Evolutionary conservation across 352 stramenopile genomes (phyloP).

Genomic region (Globisporangium canariense): DNA sequence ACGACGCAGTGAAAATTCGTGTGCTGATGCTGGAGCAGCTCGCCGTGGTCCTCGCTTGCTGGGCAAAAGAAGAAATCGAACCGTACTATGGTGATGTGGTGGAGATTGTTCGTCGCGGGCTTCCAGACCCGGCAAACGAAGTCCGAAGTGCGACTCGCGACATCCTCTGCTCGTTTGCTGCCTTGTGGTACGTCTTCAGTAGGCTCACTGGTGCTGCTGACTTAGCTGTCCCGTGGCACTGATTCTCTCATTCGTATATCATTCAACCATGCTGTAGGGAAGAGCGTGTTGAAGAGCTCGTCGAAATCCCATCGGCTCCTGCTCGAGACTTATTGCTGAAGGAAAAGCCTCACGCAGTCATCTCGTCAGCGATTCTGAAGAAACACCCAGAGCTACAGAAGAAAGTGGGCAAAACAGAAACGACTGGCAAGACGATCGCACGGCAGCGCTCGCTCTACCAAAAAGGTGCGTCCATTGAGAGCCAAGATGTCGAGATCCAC

Average conservation of each 20-base stretch:
- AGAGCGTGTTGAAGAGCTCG: constrained; percentile 45
- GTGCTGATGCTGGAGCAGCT: constrained; percentile 59
- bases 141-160: constrained; percentile 50
- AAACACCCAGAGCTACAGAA: constrained; percentile 36
- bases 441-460: constrained; percentile 22
- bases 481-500: constrained; percentile 33
- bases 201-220: not conserved
- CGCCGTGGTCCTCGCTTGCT: constrained; percentile 48
- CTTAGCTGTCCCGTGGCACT: not conserved
- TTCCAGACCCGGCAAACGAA: constrained; percentile 36
- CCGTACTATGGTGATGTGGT: constrained; percentile 45
- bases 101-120: constrained; percentile 41
- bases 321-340: constrained; percentile 37
- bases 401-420: not conserved
- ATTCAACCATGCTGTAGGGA: constrained; percentile 25
- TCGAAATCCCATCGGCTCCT: constrained; percentile 36
- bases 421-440: constrained; percentile 13
- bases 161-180: constrained; percentile 39
- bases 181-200: constrained; percentile 38
- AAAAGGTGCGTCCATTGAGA: constrained; percentile 23
- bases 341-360: constrained; percentile 41
- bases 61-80: constrained; percentile 44
- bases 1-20: constrained; percentile 43
- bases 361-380: constrained; percentile 40
- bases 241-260: constrained; percentile 1